Evolutionary conservation across 768 basidiomycete species (phyloP).

Genomic region (Mycena amicta): DNA sequence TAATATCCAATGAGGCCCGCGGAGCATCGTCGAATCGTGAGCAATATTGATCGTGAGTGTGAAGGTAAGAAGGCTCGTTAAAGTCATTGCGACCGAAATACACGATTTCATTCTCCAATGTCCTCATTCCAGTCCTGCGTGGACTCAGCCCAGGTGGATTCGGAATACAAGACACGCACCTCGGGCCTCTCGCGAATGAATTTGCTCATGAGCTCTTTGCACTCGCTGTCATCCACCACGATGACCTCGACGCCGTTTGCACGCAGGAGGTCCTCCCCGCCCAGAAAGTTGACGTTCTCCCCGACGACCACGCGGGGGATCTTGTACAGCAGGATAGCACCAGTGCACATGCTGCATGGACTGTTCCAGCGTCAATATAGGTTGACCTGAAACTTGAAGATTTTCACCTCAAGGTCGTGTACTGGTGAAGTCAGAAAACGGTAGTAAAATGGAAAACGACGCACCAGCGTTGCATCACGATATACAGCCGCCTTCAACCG

Average conservation of each 20-base stretch:
- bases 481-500: conserved; percentile 48
- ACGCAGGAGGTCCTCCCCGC: conserved; percentile 56
- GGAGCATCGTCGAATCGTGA: no score
- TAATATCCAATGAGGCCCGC: no score
- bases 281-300: conserved; percentile 57
- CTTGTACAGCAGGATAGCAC: conserved; percentile 62
- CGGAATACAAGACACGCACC: conserved; percentile 31
- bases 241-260: conserved; percentile 56
- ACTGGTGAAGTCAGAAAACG: conserved; percentile 25
- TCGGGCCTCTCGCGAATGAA: conserved; percentile 62
- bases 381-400: not conserved
- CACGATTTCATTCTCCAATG: conserved; percentile 55
- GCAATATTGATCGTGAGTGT: no score
- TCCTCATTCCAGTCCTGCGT: conserved; percentile 60
- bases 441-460: conserved; percentile 15
- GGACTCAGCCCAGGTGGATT: conserved; percentile 1
- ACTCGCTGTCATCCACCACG: conserved; percentile 50
- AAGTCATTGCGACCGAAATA: no score
- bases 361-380: conserved; percentile 31
- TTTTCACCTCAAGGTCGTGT: conserved; percentile 38
- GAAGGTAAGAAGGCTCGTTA: no score
- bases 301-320: conserved; percentile 70
- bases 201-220: conserved; percentile 54
- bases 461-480: conserved; percentile 50
- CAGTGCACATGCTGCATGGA: conserved; percentile 70